Conservation (phyloP, 495 filamentous ascomycete species). For the Penicillium nucicola region DNA sequence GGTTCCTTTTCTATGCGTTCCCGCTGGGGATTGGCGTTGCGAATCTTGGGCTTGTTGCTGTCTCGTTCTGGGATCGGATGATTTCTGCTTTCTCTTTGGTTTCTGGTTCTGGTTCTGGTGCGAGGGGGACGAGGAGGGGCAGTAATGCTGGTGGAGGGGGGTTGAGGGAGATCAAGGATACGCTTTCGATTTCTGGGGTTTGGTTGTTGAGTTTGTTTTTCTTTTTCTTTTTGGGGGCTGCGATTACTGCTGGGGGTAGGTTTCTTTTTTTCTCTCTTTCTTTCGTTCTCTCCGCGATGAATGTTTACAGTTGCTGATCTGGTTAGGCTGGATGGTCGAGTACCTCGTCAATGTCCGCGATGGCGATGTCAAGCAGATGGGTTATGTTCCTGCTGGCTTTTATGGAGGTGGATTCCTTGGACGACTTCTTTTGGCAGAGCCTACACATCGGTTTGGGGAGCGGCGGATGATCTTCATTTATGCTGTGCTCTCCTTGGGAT, state of each 20-base stretch:
- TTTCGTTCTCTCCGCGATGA: too few species aligned
- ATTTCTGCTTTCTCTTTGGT: neutral
- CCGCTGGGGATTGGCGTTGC: conserved; percentile 24
- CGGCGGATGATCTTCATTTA: conserved; percentile 31
- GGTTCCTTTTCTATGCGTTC: conserved; percentile 26
- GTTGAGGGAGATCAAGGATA: conserved; percentile 21
- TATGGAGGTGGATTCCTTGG: conserved; percentile 28
- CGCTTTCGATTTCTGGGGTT: conserved; percentile 19
- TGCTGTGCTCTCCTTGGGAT: conserved; percentile 23
- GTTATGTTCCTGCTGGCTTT: conserved; percentile 28
- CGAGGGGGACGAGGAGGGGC: neutral
- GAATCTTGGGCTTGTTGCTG: conserved; percentile 17
- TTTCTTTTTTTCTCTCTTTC: neutral
- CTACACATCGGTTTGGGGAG: conserved; percentile 27
- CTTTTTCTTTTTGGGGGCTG: conserved; percentile 31
- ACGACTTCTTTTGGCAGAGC: conserved; percentile 25
- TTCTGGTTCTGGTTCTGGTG: neutral
- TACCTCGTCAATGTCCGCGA: conserved; percentile 28
- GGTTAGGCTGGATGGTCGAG: conserved; percentile 29
- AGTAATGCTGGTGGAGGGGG: conserved; percentile 4
- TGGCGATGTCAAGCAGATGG: conserved; percentile 31
- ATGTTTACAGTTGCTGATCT: neutral
- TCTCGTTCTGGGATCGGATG: conserved; percentile 22
- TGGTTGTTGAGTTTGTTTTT: conserved; percentile 33
- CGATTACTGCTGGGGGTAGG: conserved; percentile 29